A percentile compares a stretch with the other conserved stretches of the same genome.
phyloP scores from a whole-genome alignment of 2,329 filamentous ascomycete genomes.

The Calonectria multiphialidica region DNA sequence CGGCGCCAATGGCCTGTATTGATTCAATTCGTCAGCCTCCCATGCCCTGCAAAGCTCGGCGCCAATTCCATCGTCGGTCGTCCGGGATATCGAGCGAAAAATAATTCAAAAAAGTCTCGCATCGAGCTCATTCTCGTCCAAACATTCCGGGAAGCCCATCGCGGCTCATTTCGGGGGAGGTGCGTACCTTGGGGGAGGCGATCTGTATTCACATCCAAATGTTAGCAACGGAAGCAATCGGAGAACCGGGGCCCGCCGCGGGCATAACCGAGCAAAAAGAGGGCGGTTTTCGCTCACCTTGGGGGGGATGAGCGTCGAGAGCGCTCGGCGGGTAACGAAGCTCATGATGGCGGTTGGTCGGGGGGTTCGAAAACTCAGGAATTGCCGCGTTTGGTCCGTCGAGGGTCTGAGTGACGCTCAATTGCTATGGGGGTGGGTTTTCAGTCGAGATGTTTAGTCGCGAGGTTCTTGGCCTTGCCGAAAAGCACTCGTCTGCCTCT shows the following conservation, averaged over 20 bases:
- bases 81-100: slow-evolving; percentile 18
- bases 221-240: slow-evolving; percentile 55
- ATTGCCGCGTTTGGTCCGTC: slow-evolving; percentile 47
- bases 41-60: slow-evolving; percentile 17
- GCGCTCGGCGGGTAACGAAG: slow-evolving; percentile 88
- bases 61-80: slow-evolving; percentile 28
- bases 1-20: slow-evolving; percentile 88
- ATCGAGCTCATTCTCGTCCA: slow-evolving; percentile 30
- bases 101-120: slow-evolving; percentile 7
- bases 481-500: slow-evolving; percentile 61
- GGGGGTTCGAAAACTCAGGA: slow-evolving; percentile 41
- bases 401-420: slow-evolving; percentile 49
- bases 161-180: slow-evolving; percentile 48
- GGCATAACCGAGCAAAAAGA: slow-evolving; percentile 33
- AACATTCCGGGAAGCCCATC: slow-evolving; percentile 15
- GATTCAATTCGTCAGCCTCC: slow-evolving; percentile 50
- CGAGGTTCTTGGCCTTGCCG: slow-evolving; percentile 48
- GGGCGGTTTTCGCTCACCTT: slow-evolving; percentile 75
- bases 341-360: slow-evolving; percentile 78
- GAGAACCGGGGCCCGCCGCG: slow-evolving; percentile 40
- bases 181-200: slow-evolving; percentile 83
- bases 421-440: slow-evolving; percentile 48
- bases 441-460: slow-evolving; percentile 43
- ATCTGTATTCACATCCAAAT: slow-evolving; percentile 63
- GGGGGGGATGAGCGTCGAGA: slow-evolving; percentile 98